These are phyloP conservation scores for Artomyces pyxidatus DNA, from an alignment of 768 basidiomycete species.

Conservation along the genomic window DNA sequence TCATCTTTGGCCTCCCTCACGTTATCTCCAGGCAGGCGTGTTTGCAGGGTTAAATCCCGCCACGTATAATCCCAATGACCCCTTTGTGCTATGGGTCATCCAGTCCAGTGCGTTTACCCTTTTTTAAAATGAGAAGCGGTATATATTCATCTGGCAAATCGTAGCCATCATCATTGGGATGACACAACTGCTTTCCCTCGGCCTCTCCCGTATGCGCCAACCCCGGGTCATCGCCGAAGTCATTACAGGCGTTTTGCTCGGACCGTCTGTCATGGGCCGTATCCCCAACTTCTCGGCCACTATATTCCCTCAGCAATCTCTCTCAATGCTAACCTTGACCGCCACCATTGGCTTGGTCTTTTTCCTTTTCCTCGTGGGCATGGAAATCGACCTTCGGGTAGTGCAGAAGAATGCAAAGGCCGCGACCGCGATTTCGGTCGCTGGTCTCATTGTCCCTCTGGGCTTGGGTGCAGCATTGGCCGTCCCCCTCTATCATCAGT, in stretches of 20 bases:
- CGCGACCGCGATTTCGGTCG: slow-evolving; percentile 50
- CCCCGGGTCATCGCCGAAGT: slow-evolving; percentile 94
- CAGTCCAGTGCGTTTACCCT: slow-evolving; percentile 56
- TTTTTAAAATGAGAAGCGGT: too few species aligned
- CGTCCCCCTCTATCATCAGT: slow-evolving; percentile 67
- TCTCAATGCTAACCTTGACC: slow-evolving; percentile 60
- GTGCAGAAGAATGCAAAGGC: slow-evolving; percentile 55
- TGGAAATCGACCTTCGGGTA: slow-evolving; percentile 73
- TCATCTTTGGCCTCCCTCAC: background rate
- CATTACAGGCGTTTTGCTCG: slow-evolving; percentile 82
- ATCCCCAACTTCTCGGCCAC: slow-evolving; percentile 58
- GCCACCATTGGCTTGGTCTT: slow-evolving; percentile 69
- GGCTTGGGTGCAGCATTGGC: slow-evolving; percentile 71
- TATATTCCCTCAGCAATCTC: slow-evolving; percentile 32
- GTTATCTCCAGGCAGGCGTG: slow-evolving; percentile 52
- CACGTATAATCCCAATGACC: slow-evolving; percentile 52
- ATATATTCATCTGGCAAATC: too few species aligned
- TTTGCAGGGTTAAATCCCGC: slow-evolving; percentile 72
- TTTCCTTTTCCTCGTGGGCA: slow-evolving; percentile 77
- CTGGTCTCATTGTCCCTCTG: slow-evolving; percentile 70
- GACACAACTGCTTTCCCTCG: slow-evolving; percentile 62
- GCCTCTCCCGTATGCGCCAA: slow-evolving; percentile 66
- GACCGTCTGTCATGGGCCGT: slow-evolving; percentile 61
- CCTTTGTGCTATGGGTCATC: slow-evolving; percentile 69
- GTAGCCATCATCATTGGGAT: slow-evolving; percentile 74